Percentiles rank a stretch among this genome's conserved stretches.
These are phyloP conservation scores for Apiospora marii DNA, from an alignment of 2,329 filamentous ascomycete species.

Conservation along the genomic window DNA sequence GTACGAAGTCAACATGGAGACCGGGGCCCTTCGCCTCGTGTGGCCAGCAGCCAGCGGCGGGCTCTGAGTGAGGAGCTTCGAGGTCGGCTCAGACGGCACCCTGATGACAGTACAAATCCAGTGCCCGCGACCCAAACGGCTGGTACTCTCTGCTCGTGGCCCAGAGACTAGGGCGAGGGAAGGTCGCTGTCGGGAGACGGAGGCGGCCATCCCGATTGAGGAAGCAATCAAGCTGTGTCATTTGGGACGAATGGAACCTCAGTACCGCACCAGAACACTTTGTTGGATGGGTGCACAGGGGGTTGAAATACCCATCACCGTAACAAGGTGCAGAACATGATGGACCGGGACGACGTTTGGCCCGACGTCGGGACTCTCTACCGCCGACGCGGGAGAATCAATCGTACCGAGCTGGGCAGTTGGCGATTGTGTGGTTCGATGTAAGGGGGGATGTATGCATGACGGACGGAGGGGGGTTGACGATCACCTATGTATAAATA, in stretches of 20 bases:
- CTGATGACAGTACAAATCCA: too few relatives aligned
- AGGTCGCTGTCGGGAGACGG: too few relatives aligned
- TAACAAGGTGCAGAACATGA: background rate
- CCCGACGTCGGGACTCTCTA: background rate
- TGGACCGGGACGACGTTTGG: background rate
- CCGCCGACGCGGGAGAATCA: background rate
- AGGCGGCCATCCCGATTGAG: background rate
- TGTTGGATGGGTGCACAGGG: background rate
- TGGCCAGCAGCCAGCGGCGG: too few relatives aligned
- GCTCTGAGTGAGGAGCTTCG: too few relatives aligned
- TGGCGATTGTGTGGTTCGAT: background rate
- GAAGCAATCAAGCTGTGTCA: background rate
- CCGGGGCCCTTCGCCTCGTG: too few relatives aligned
- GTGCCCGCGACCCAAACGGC: too few relatives aligned
- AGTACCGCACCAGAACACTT: background rate
- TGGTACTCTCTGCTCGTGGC: too few relatives aligned
- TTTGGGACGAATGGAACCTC: background rate
- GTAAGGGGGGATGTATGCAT: background rate
- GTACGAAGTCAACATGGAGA: too few relatives aligned
- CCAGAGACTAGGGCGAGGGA: too few relatives aligned
- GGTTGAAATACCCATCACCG: background rate
- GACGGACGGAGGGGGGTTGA: background rate
- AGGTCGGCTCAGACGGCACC: too few relatives aligned
- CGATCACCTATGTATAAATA: background rate
- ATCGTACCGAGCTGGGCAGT: background rate